Percentiles rank a stretch among this genome's conserved stretches.
Conservation (phyloP, 2,329 filamentous ascomycete species). For the Cytospora schulzeri region DNA sequence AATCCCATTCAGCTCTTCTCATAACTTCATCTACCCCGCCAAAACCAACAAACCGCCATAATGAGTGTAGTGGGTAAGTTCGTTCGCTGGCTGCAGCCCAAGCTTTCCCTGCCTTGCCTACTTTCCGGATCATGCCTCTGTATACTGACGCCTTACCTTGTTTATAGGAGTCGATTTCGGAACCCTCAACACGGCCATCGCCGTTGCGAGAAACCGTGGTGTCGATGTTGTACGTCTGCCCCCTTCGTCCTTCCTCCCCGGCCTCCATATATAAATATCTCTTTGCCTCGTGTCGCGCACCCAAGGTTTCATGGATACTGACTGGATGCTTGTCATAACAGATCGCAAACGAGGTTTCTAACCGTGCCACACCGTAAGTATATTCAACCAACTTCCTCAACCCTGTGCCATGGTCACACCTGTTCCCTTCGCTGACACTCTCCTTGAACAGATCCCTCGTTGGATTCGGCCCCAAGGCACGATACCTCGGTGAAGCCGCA, state of each 20-base stretch:
- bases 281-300: constrained; percentile 8
- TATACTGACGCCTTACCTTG: constrained; percentile 26
- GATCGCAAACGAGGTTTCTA: constrained; percentile 99
- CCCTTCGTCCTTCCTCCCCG: constrained; percentile 19
- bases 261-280: neutral
- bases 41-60: constrained; percentile 38
- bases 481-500: constrained; percentile 91
- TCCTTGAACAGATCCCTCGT: constrained; percentile 74
- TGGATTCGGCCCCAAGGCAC: constrained; percentile 89
- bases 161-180: constrained; percentile 83
- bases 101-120: neutral
- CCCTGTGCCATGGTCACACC: constrained; percentile 19
- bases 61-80: constrained; percentile 60
- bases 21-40: constrained; percentile 28
- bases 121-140: constrained; percentile 6
- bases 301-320: constrained; percentile 18
- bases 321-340: constrained; percentile 42
- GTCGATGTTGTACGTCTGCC: constrained; percentile 88
- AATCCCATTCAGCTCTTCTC: constrained; percentile 16
- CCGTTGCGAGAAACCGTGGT: constrained; percentile 96
- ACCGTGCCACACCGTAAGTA: constrained; percentile 94
- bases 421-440: constrained; percentile 26
- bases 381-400: constrained; percentile 11
- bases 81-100: neutral
- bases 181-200: constrained; percentile 94